Evolutionary conservation across 1,284 basidiomycete genomes (phyloP), one percentile per base, ranked within the genome.

Genomic region (Puccinia triticina): DNA sequence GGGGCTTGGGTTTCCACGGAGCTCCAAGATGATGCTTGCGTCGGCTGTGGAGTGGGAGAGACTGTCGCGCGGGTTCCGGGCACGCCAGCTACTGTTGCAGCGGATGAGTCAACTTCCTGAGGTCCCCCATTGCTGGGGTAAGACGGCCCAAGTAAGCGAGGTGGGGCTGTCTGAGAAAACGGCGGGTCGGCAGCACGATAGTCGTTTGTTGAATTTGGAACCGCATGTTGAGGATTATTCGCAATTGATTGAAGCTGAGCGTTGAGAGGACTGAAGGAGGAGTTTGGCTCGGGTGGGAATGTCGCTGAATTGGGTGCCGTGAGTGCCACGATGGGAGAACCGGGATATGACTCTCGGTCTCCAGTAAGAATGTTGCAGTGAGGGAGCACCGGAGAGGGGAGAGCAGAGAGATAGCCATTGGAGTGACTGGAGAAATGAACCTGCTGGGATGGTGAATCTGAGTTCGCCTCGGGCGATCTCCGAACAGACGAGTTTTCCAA

Each of bases 241-340:
- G 40, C n/a, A 40, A 64, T 10, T 53, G 77, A 40, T 2, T 40
- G 55, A 18, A 79, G 34, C 48, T 43, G 66, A 55, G 73, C 37
- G 18, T 32, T 26, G 1, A 57, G n/a, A 43, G 74, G 55, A 57
- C 37, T 29, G 21, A 80, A 80, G 26, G 78, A 21, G 8, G 67
- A 37, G 16, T 55, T 73, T 72, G 48, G 18, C 18, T 71, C 40
- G 2, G 10, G 37, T 5, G 78, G 67, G 29, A 72, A 80, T 10
- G 78, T 80, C 21, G 78, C 78, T 16, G 78, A 80, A 37, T 57
- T 73, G 7, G 78, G 78, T 16, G 76, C 37, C 7, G 66, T 73
- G 1, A 80, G 50, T 40, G 78, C 61, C 69, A 80, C 21, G 53
- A 55, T 26, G 11, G 78, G 78, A n/a, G 78, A 73, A 23, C 55